Conservation (phyloP, 495 filamentous ascomycete genomes). For the Alectoria sarmentosa region DNA sequence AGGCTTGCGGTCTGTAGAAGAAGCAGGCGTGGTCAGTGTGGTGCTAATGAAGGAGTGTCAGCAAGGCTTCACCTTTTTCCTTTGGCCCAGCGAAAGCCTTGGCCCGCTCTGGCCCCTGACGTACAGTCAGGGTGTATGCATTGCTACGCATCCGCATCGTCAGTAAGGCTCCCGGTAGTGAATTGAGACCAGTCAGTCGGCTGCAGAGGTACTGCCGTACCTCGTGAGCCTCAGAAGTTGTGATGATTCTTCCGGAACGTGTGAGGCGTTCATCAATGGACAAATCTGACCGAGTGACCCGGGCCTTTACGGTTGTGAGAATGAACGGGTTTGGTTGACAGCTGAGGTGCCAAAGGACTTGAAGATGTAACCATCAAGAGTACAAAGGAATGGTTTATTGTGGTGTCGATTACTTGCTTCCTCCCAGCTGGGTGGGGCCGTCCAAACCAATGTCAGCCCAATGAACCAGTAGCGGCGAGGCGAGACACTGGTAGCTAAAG, state of each 20-base stretch:
- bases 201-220: constrained; percentile 20
- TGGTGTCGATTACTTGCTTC: not conserved
- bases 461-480: constrained; percentile 3
- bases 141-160: constrained; percentile 28
- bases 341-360: constrained; percentile 9
- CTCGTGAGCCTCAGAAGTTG: constrained; percentile 19
- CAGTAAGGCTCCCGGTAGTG: constrained; percentile 18
- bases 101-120: constrained; percentile 48
- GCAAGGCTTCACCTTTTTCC: constrained; percentile 43
- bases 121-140: constrained; percentile 43
- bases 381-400: constrained; percentile 5
- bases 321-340: constrained; percentile 14
- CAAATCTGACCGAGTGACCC: not conserved
- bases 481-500: not conserved
- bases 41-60: not conserved
- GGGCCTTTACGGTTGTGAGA: constrained; percentile 9
- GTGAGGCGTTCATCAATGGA: constrained; percentile 20
- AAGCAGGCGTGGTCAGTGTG: constrained; percentile 1
- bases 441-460: constrained; percentile 1
- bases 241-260: constrained; percentile 11
- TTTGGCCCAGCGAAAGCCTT: constrained; percentile 48
- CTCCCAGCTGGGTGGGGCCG: constrained; percentile 4
- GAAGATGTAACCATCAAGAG: constrained; percentile 11
- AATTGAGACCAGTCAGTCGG: constrained; percentile 12
- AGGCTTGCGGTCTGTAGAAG: constrained; percentile 71